Base-by-base conservation (phyloP, 2,329 filamentous ascomycete genomes). In the Biscogniauxia marginata region DNA sequence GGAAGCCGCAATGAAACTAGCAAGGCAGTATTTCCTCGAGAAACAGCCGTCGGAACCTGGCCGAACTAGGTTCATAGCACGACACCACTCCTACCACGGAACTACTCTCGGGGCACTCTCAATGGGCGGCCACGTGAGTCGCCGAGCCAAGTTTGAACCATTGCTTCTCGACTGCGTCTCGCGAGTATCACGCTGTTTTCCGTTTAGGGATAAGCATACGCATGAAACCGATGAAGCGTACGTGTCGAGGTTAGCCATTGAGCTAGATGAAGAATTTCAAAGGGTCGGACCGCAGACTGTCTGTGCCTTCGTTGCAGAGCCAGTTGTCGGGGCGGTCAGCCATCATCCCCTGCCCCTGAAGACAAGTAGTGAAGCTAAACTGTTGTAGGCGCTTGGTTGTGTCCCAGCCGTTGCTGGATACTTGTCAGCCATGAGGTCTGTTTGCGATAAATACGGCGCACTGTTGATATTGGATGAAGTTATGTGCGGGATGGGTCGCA, bases 401-500 rank as follows among this genome's bases (percentile, higher is more conserved):
- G 84, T 90, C 0, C 80, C 86, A 0, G 76, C 87, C 0, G 79
- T 87, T 0, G 74, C 77, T 0, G 89, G 88, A 0, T 95, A 95
- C 62, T 84, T 93, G 50, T 73, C 77, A 50, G 88, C 86, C 0
- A 84, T 93, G 71, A 82, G 82, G 64, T 74, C 75, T 1, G 76
- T 95, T 1, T 95, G 90, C 68, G 80, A 87, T 52, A 84, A 83
- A 58, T 79, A 93, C 65, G 89, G 87, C 0, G 84, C 87, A 0
- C 79, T 95, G 0, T 76, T 95, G n/a, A 87, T 93, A 47, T 73
- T 93, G 0, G 91, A 95, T 65, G 90, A 93, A 51, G 80, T 91
- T 46, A 90, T 92, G 87, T 87, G 83, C 49, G 86, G 86, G 2
- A 81, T 82, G 70, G 85, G 86, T 1, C 74, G 85, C 1, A 79